Evolutionary conservation across 2,329 filamentous ascomycete species (phyloP).

Genomic region (Nemania diffusa): DNA sequence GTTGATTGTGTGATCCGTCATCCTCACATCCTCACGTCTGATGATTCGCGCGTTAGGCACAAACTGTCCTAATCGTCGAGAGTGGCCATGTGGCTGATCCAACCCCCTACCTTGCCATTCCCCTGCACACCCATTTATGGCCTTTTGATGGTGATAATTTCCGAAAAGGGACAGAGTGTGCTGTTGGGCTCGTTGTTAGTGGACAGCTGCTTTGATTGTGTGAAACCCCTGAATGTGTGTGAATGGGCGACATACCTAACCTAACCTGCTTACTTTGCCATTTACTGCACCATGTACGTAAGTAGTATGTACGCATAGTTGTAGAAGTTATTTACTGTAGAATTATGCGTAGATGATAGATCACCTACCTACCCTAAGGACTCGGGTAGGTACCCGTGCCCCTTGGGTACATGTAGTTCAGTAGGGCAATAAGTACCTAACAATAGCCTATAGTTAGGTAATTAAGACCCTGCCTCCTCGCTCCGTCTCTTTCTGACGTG

Average conservation of each 20-base stretch:
- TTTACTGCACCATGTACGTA: not conserved
- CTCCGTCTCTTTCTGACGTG: not conserved
- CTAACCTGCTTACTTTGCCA: not conserved
- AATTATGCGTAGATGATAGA: too few relatives aligned
- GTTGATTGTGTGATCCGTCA: not conserved
- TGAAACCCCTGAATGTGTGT: not conserved
- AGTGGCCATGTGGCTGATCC: constrained; percentile 15
- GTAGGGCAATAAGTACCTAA: too few relatives aligned
- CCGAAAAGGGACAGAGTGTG: constrained; percentile 1
- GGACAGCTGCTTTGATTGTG: not conserved
- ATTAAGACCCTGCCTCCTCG: constrained; percentile 7
- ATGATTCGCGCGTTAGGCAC: constrained; percentile 24
- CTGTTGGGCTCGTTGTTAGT: not conserved
- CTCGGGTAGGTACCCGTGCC: too few relatives aligned
- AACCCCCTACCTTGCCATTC: too few relatives aligned
- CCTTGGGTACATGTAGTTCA: too few relatives aligned
- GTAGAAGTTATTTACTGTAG: too few relatives aligned
- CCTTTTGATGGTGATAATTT: not conserved
- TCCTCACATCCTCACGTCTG: not conserved
- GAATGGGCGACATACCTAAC: not conserved
- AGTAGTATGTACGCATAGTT: not conserved
- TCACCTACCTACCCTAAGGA: too few relatives aligned
- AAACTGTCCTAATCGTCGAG: constrained; percentile 18
- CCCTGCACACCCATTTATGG: constrained; percentile 6
- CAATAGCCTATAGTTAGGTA: not conserved